Conservation (phyloP, 176 grass and related monocot genomes). For the Triticum monococcum region DNA sequence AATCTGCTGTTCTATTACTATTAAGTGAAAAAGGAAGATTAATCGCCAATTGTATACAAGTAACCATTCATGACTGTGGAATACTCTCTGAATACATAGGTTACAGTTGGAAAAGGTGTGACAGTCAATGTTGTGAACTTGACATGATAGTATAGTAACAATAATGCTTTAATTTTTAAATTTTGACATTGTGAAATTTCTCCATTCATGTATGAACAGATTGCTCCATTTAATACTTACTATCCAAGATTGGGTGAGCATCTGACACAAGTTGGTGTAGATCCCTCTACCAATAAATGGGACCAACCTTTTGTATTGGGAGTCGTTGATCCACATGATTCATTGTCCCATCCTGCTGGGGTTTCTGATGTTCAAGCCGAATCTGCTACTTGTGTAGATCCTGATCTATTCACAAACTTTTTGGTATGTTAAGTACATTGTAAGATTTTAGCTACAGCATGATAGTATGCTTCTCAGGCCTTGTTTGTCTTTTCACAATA, state of each 20-base stretch:
- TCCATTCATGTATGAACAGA: conserved; percentile 52
- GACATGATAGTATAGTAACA: conserved; percentile 10
- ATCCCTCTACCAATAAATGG: conserved; percentile 83
- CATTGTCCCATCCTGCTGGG: conserved; percentile 89
- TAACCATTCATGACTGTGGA: not conserved
- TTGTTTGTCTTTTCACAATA: not conserved
- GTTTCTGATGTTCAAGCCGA: conserved; percentile 90
- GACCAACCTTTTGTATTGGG: conserved; percentile 88
- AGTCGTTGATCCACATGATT: conserved; percentile 88
- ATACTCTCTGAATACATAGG: conserved; percentile 3
- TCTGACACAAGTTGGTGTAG: conserved; percentile 72
- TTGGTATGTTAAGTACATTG: conserved; percentile 55
- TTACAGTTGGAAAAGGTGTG: conserved; percentile 2
- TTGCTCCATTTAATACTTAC: conserved; percentile 97
- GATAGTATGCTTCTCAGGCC: not conserved
- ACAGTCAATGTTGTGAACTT: conserved; percentile 2
- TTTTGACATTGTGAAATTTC: not conserved
- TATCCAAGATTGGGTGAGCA: conserved; percentile 81
- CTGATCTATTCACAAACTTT: conserved; percentile 92
- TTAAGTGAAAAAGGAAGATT: not conserved
- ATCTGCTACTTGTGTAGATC: conserved; percentile 76
- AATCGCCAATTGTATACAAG: not conserved
- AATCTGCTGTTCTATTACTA: not conserved
- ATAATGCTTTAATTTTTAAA: not conserved
- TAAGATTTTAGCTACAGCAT: not conserved